Base-by-base conservation (phyloP, 148 eudicot genomes). In the Nepenthes gracilis region DNA sequence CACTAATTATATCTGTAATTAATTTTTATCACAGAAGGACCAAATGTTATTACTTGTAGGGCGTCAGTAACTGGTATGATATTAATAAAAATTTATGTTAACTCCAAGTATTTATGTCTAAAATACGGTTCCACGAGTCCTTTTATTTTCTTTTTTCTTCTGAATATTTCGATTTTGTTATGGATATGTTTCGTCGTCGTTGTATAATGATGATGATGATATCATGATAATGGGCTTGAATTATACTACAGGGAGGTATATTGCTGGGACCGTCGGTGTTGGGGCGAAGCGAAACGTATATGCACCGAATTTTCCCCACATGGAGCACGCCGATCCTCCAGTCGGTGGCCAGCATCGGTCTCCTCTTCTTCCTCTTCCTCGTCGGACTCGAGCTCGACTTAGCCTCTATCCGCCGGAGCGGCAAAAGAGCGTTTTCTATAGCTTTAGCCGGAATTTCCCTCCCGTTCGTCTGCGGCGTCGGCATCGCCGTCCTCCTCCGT, bases 311-410 rank as follows among this genome's bases (percentile, higher is more conserved):
- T 0, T 84, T 78, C 64, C 89, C 89, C 7, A 47, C 58, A 66
- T 74, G 75, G 71, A 70, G 77, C 57, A 54, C 62, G 9, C 80
- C 80, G 9, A 72, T 74, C 0, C 54, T 80, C 23, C 88, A 83
- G 54, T 74, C 81, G 1, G 78, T 81, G 2, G 85, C 85, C 0
- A 81, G 78, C 63, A 74, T 81, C 37, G 85, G 85, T 33, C 77
- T 81, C 1, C 65, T 77, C 5, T 81, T 68, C 71, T 77, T 74
- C 77, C 56, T 81, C 13, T 81, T 81, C 73, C 68, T 77, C 0
- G 79, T 81, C 2, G 85, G 85, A 1, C 67, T 81, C 3, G 80
- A 83, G 55, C 71, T 80, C 43, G 93, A 85, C 49, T 43, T 85
- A 1, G 37, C 14, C 50, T 59, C 77, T 0, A 70, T 82, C 35